Percentiles rank a stretch among this genome's conserved stretches.
These are phyloP conservation scores for Talaromyces funiculosus DNA, from an alignment of 2,329 filamentous ascomycete species.

Conservation along the genomic window DNA sequence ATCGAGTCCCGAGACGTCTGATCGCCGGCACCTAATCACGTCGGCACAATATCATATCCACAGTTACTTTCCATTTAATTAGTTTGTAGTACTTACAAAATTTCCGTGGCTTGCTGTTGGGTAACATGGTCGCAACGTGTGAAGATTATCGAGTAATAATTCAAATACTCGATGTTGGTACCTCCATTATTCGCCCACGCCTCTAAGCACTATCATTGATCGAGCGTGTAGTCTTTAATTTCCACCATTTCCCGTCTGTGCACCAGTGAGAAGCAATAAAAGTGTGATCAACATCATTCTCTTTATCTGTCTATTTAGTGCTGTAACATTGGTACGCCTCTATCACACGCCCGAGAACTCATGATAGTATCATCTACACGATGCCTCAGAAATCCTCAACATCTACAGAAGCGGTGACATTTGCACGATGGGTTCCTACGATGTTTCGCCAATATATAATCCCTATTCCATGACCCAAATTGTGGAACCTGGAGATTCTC, in stretches of 20 bases:
- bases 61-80: background rate
- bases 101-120: background rate
- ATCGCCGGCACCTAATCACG: background rate
- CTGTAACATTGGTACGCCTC: background rate
- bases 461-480: background rate
- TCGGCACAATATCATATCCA: background rate
- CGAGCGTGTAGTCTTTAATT: background rate
- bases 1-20: conserved; percentile 1
- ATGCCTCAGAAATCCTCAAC: background rate
- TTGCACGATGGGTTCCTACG: background rate
- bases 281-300: background rate
- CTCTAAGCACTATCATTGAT: background rate
- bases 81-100: background rate
- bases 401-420: background rate
- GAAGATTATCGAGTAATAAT: background rate
- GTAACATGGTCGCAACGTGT: background rate
- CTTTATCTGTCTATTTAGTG: background rate
- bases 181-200: background rate
- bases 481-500: background rate
- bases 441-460: background rate
- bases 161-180: background rate
- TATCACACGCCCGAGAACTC: background rate
- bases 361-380: background rate
- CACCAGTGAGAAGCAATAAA: background rate
- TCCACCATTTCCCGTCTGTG: background rate